Base-by-base conservation (phyloP, 805 yeast species). In the Phaffomyces thermotolerans region DNA sequence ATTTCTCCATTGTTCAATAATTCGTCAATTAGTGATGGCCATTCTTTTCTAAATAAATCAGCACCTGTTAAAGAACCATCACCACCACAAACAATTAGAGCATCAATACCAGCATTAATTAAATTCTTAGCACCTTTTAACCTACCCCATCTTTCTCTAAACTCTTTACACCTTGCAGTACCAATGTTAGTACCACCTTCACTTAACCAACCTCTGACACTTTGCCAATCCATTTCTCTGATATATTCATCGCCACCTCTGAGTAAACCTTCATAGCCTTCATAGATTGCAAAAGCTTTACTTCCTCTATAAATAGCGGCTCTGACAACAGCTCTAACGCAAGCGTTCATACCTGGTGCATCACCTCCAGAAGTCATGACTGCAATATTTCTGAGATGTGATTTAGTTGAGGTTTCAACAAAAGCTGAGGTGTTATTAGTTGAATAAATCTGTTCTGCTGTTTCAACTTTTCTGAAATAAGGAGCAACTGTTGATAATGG, bases 321-420 rank as follows among this genome's bases (percentile, higher is more conserved):
- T 54, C 99, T 76, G 7, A 90, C 95, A 46, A 93, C 95, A 1
- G 98, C 95, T 51, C 98, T 76, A 12, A 91, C 98, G 31, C 82
- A 85, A 4, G 97, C 90, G 65, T 88, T 87, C 99, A 91, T 93
- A 56, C 99, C 99, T 24, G 95, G 98, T 43, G 98, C 86, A 64
- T 93, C 99, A 65, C 99, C 99, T 54, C 99, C 99, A 1, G 96
- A 87, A 12, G 99, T 91, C 90, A 91, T 89, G 38, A 91, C 93
- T 6, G 95, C 99, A 52, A 91, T 85, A 52, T 80, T 77, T 38
- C 54, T 48, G n/a, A 46, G 47, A 13, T 27, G 17, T 0, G 33
- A 29, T 14, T 36, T 12, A 33, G 12, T 12, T 8, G 17, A 14
- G 14, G 30, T 24, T 8, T 44, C 47, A 15, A 45, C 43, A 7